These are phyloP conservation scores for Lactarius deliciosus DNA, from an alignment of 768 basidiomycete species.

Conservation along the genomic window DNA sequence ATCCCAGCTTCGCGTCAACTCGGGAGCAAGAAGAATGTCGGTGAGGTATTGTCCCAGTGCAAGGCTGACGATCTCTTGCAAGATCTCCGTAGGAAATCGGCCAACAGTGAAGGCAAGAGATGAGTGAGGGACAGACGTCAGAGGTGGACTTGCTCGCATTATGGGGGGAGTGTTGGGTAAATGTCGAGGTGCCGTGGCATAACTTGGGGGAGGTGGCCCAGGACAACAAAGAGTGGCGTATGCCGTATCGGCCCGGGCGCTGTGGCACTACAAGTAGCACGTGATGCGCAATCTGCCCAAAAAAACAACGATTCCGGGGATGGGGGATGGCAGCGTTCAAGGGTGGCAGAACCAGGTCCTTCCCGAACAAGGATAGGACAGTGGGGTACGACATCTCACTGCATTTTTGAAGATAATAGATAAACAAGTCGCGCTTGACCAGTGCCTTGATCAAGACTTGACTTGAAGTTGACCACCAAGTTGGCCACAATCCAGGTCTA, in stretches of 20 bases:
- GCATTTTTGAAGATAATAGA: too few species aligned
- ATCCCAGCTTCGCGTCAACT: constrained; percentile 8
- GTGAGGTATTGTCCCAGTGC: constrained; percentile 14
- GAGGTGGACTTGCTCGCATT: not conserved
- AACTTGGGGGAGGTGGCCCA: not conserved
- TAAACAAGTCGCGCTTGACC: too few species aligned
- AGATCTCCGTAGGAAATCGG: constrained; percentile 14
- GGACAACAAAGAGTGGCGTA: constrained; percentile 3
- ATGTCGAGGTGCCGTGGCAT: constrained; percentile 1
- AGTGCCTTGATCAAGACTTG: too few species aligned
- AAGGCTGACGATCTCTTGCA: constrained; percentile 11
- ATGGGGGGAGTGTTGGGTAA: not conserved
- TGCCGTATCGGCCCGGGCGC: not conserved
- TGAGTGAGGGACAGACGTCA: not conserved
- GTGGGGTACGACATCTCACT: too few species aligned
- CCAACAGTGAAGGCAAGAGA: not conserved
- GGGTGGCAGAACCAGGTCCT: too few species aligned
- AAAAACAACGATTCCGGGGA: too few species aligned
- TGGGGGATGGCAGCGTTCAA: too few species aligned
- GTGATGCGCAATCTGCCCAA: too few species aligned
- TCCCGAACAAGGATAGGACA: too few species aligned
- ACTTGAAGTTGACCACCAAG: too few species aligned
- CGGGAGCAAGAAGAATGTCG: constrained; percentile 17
- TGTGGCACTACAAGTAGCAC: not conserved
- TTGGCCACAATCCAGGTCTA: too few species aligned